A percentile compares a stretch with the other conserved stretches of the same genome.
These are phyloP conservation scores for Dactylellina haptotyla DNA, from an alignment of 2,329 filamentous ascomycete species.

Conservation along the genomic window DNA sequence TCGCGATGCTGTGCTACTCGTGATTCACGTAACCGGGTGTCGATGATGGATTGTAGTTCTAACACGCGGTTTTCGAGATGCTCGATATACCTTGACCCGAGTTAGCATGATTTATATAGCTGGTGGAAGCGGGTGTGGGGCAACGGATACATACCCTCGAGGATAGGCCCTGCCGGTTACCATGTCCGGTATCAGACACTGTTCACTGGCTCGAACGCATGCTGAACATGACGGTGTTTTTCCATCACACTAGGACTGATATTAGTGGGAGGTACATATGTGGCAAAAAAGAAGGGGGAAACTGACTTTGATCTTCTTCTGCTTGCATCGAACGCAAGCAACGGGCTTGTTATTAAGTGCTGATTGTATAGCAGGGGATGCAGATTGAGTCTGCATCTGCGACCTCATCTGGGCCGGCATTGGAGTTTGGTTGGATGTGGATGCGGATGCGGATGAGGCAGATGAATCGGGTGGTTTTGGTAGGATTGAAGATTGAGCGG, in stretches of 20 bases:
- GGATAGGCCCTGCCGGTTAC: slow-evolving; percentile 27
- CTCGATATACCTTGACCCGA: slow-evolving; percentile 25
- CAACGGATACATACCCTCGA: slow-evolving; percentile 16
- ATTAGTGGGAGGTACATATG: neutral
- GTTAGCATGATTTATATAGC: neutral
- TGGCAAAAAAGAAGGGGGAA: neutral
- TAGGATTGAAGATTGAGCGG: slow-evolving; percentile 9
- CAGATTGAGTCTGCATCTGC: neutral
- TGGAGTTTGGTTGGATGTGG: neutral
- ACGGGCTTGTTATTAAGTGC: slow-evolving; percentile 35
- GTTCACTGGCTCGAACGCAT: slow-evolving; percentile 15
- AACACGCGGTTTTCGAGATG: slow-evolving; percentile 37
- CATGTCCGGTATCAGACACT: slow-evolving; percentile 40
- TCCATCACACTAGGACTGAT: slow-evolving; percentile 33
- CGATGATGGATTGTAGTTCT: slow-evolving; percentile 45
- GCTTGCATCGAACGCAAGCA: slow-evolving; percentile 42
- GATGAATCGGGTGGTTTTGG: slow-evolving; percentile 7
- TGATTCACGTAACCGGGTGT: slow-evolving; percentile 28
- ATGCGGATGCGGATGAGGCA: neutral
- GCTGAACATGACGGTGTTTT: slow-evolving; percentile 40
- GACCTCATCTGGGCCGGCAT: neutral
- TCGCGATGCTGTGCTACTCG: slow-evolving; percentile 10
- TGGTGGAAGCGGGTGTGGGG: neutral
- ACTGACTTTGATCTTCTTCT: slow-evolving; percentile 46
- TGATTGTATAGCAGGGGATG: neutral